Conservation (phyloP, 2,329 filamentous ascomycete genomes). For the Fusarium heterosporum region DNA sequence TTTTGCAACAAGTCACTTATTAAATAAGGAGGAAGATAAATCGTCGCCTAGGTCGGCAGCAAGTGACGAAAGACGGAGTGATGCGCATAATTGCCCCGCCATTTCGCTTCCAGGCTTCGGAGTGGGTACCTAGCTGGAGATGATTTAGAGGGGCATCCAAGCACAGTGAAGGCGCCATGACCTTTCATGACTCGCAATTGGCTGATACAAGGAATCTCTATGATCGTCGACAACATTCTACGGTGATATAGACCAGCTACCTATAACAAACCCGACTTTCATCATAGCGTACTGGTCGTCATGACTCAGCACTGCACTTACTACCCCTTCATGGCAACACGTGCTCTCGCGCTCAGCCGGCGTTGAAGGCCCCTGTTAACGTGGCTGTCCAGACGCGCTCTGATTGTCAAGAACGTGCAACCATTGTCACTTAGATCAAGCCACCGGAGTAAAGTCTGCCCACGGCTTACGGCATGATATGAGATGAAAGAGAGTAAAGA, state of each 20-base stretch:
- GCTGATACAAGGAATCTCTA: background rate
- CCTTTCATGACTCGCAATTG: background rate
- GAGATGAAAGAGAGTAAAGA: background rate
- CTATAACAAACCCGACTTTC: constrained; percentile 14
- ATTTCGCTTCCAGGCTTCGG: constrained; percentile 41
- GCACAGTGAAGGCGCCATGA: background rate
- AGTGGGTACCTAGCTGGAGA: constrained; percentile 29
- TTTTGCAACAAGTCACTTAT: background rate
- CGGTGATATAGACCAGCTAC: constrained; percentile 27
- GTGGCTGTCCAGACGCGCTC: constrained; percentile 36
- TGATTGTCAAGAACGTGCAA: constrained; percentile 37
- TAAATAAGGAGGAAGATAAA: constrained; percentile 3
- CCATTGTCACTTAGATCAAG: constrained; percentile 33
- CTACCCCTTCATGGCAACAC: constrained; percentile 7
- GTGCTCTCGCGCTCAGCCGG: constrained; percentile 41
- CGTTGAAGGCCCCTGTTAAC: constrained; percentile 5
- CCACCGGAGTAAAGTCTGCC: constrained; percentile 39
- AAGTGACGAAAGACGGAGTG: constrained; percentile 26
- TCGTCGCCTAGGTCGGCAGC: background rate
- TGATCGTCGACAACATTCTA: constrained; percentile 2
- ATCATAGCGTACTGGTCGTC: background rate
- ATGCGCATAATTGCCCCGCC: constrained; percentile 46
- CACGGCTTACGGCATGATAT: constrained; percentile 14
- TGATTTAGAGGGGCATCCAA: constrained; percentile 32
- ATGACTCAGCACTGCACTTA: constrained; percentile 21